These are phyloP conservation scores for Zygosaccharomyces pseudorouxii DNA, from an alignment of 805 yeast genomes.

Conservation along the genomic window DNA sequence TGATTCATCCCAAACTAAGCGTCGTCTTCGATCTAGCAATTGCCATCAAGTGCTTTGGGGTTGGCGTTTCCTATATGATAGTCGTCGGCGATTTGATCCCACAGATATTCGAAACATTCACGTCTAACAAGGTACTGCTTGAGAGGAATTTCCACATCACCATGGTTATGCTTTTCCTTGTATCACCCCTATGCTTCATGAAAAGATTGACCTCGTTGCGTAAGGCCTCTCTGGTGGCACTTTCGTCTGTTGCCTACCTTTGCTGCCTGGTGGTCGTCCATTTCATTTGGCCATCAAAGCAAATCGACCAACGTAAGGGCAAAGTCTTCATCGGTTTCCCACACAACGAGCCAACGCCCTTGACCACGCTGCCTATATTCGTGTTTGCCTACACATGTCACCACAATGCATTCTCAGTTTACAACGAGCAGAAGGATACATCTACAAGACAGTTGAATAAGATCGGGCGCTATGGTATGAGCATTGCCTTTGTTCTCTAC, in stretches of 20 bases:
- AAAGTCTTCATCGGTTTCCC: conserved; percentile 47
- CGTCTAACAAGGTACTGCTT: conserved; percentile 34
- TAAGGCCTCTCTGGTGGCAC: conserved; percentile 79
- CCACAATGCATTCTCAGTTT: conserved; percentile 86
- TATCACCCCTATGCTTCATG: conserved; percentile 58
- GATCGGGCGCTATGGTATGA: conserved; percentile 51
- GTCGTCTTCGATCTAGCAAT: conserved; percentile 64
- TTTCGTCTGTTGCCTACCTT: conserved; percentile 74
- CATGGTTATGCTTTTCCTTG: conserved; percentile 44
- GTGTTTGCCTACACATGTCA: conserved; percentile 96
- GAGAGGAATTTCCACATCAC: conserved; percentile 60
- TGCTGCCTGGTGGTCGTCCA: conserved; percentile 71
- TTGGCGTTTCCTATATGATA: conserved; percentile 60
- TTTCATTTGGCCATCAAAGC: conserved; percentile 38
- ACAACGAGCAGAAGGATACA: conserved; percentile 69
- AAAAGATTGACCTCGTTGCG: conserved; percentile 76
- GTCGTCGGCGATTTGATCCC: conserved; percentile 72
- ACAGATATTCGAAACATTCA: conserved; percentile 38
- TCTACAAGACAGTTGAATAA: conserved; percentile 43
- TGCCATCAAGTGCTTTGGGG: conserved; percentile 68
- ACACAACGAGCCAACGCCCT: conserved; percentile 41
- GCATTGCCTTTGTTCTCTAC: conserved; percentile 58
- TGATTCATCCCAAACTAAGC: conserved; percentile 56
- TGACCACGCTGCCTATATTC: conserved; percentile 81
- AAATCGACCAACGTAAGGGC: conserved; percentile 40